Conservation (phyloP, 2,329 filamentous ascomycete species). For the Hypoxylon sp. region DNA sequence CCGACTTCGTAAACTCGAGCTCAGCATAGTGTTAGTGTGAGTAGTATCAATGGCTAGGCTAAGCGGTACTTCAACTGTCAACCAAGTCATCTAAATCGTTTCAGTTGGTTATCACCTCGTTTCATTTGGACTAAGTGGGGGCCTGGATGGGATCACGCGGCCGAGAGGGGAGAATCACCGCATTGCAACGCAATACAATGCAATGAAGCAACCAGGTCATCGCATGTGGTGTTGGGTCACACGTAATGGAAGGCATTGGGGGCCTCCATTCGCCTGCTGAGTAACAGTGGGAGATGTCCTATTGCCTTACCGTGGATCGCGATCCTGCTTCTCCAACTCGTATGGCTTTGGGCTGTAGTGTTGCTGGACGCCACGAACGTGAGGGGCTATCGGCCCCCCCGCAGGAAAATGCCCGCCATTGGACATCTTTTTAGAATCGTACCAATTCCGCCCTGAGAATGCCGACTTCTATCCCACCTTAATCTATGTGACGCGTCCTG, state of each 20-base stretch:
- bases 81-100: neutral
- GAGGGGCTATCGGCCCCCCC: slow-evolving; percentile 13
- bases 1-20: neutral
- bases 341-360: slow-evolving; percentile 27
- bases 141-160: slow-evolving; percentile 25
- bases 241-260: slow-evolving; percentile 25
- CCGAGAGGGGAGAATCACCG: slow-evolving; percentile 7
- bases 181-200: slow-evolving; percentile 17
- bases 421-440: slow-evolving; percentile 44
- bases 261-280: neutral
- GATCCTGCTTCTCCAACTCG: slow-evolving; percentile 32
- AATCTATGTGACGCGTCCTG: neutral
- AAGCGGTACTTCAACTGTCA: neutral
- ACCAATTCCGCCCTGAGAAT: slow-evolving; percentile 57
- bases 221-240: slow-evolving; percentile 17
- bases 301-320: slow-evolving; percentile 5
- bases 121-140: slow-evolving; percentile 3
- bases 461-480: slow-evolving; percentile 53
- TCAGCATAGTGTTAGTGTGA: neutral
- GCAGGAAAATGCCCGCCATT: slow-evolving; percentile 40
- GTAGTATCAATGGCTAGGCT: slow-evolving; percentile 6
- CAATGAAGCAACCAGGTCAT: slow-evolving; percentile 1
- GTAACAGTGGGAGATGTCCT: neutral
- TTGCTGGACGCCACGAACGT: slow-evolving; percentile 21
- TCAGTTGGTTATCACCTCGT: neutral